Evolutionary conservation across 2,329 filamentous ascomycete species (phyloP), one percentile per base, ranked within the genome.

Genomic region (Colletotrichum euphorbiae): DNA sequence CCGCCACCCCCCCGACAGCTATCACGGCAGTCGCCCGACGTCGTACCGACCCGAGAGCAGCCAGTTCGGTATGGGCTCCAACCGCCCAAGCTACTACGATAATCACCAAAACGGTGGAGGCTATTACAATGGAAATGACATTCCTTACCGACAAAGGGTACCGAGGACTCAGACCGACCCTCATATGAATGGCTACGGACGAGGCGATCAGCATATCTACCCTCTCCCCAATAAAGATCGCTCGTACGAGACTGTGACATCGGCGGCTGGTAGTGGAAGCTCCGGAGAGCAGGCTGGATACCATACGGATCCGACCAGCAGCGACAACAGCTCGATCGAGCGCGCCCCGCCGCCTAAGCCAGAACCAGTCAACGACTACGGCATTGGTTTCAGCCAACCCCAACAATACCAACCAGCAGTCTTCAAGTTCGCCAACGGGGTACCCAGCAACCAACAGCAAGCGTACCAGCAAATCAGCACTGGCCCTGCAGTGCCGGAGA

Each of bases 281-380:
- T 89, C 90, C 71, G 89, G 83, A 61, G 94, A 97, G 66, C 90
- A 90, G 12, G 90, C 88, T 75, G 90, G 90, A 63, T 94, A 96
- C 78, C 90, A 91, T 71, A 97, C 93, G 68, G 94, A 97, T 76
- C 94, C 93, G 46, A 82, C 86, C 63, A 96, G 92, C 81, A 97
- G 94, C 76, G 92, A 97, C 76, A 97, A 97, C 80, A 97, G 93
- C 81, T 97, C 93, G 2, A 88, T 97, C 73, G 93, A 97, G 76
- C 90, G 93, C 24, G 86, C 89, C 58, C 82, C 84, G 5, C 81
- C 83, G 40, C 86, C 87, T 73, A 86, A 83, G 28, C 75, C 74
- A 31, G 85, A 89, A 55, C 84, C 85, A 7, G 75, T 80, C 6
- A 90, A 91, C 61, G 86, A 85, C 70, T 93, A 93, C 73, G 91